These are phyloP conservation scores for Malus hybrid DNA, from an alignment of 331 rosid species.

Conservation along the genomic window DNA sequence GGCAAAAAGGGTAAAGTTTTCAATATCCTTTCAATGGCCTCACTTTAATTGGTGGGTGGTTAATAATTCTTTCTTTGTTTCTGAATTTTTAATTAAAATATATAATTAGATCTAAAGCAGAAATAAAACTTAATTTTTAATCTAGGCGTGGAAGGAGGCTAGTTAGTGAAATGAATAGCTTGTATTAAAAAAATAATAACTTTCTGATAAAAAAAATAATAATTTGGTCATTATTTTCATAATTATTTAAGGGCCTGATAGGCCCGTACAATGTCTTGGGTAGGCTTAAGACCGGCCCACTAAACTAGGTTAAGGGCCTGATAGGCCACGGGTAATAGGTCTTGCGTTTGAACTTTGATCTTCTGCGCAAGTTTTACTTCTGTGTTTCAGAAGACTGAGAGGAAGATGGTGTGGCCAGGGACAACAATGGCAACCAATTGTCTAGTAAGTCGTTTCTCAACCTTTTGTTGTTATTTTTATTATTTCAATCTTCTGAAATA, in stretches of 20 bases:
- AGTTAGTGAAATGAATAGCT: not conserved
- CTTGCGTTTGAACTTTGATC: not conserved
- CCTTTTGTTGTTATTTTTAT: no score
- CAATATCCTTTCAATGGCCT: no score
- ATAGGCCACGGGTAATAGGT: no score
- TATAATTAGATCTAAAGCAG: no score
- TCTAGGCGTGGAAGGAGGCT: no score
- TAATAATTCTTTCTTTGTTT: no score
- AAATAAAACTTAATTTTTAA: no score
- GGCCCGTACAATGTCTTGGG: not conserved
- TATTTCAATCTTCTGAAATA: not conserved
- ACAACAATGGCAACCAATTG: not conserved
- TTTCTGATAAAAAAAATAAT: no score
- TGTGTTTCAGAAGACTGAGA: not conserved
- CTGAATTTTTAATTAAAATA: no score
- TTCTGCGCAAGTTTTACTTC: not conserved
- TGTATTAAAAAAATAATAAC: no score
- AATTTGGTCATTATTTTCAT: not conserved
- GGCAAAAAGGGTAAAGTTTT: no score
- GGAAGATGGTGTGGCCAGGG: not conserved
- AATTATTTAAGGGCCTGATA: not conserved
- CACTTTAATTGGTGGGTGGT: no score
- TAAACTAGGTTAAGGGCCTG: not conserved
- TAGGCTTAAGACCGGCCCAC: not conserved
- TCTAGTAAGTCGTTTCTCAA: not conserved